Base-by-base conservation (phyloP, 2,329 filamentous ascomycete species). In the Beauveria asiatica region DNA sequence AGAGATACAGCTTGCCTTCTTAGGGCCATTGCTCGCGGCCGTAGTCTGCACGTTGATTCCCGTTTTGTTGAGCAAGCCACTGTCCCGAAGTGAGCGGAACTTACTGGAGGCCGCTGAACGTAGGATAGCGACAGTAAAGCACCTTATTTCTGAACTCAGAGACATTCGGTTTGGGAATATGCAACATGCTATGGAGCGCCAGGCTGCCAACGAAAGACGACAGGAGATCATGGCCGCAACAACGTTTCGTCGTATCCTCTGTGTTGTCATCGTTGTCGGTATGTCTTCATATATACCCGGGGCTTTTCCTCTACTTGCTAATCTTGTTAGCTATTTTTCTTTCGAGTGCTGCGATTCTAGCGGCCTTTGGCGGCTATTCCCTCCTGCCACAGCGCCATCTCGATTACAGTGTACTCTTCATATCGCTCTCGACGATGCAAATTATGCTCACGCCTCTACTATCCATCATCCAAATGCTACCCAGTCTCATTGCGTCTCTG, bases 391-490 rank as follows among this genome's bases (percentile, higher is more conserved):
- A 25, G 11, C 42, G n/a, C 25, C 30, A 27, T 25, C 54, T 57
- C 11, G 54, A 57, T 42, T 49, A 57, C 21, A 11, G 16, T 25
- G 44, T 57, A 7, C 42, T 57, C 42, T 57, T 57, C 13, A 57
- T 30, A 16, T 57, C 54, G 7, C 54, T 57, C 9, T 57, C 54
- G 11, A 57, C 44, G 3, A 57, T 57, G 42, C 54, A 57, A 39
- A 57, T 57, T 6, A 57, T 57, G 54, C 54, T 57, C 44, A 57
- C 44, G 27, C 54, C 54, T 21, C 54, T 57, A 7, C n/a, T 57
- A 25, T 57, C 54, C 8, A 49, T 57, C n/a, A 57, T 48, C 5
- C 54, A 57, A 57, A 57, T 48, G 54, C 42, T 57, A n/a, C 54
- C 54, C 3, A 23, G 11, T 16, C 33, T 57, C 30, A 23, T 57